These are phyloP conservation scores for Inga leiocalycina DNA, from an alignment of 306 rosid genomes.

Conservation along the genomic window DNA sequence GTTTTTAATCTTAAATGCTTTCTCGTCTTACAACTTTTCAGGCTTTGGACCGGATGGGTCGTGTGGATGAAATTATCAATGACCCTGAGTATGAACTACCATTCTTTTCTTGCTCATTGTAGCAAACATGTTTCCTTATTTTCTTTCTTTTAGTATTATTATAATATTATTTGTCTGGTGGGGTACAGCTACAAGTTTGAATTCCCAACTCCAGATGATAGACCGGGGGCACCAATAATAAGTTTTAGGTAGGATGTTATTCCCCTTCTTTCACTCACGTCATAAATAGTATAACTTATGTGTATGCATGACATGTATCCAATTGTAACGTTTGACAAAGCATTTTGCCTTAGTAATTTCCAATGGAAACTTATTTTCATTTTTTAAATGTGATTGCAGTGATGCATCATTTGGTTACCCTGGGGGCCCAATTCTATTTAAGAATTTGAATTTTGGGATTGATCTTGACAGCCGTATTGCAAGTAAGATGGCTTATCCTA, in stretches of 20 bases:
- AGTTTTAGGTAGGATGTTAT: slow-evolving; percentile 77
- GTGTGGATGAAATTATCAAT: slow-evolving; percentile 86
- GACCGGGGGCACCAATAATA: slow-evolving; percentile 98
- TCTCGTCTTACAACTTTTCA: slow-evolving; percentile 39
- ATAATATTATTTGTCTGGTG: slow-evolving; percentile 34
- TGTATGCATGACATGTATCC: slow-evolving; percentile 26
- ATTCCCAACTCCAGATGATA: slow-evolving; percentile 99
- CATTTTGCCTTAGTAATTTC: slow-evolving; percentile 9
- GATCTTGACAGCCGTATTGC: slow-evolving; percentile 98
- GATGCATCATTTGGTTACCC: slow-evolving; percentile 99
- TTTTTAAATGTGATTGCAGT: slow-evolving; percentile 50
- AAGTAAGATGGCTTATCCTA: slow-evolving; percentile 63
- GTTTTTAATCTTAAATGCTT: slow-evolving; percentile 19
- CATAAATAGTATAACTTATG: slow-evolving; percentile 28
- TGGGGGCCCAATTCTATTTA: slow-evolving; percentile 88
- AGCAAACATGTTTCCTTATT: slow-evolving; percentile 4
- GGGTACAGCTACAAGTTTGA: slow-evolving; percentile 92
- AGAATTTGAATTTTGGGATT: slow-evolving; percentile 94
- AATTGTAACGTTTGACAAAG: slow-evolving; percentile 9
- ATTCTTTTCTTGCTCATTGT: slow-evolving; percentile 23
- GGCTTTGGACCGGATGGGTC: slow-evolving; percentile 95
- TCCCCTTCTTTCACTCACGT: slow-evolving; percentile 15
- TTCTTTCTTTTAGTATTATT: slow-evolving; percentile 26
- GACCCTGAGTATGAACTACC: slow-evolving; percentile 88
- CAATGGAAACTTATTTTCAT: slow-evolving; percentile 7